These are phyloP conservation scores for Cordyceps cicadae DNA, from an alignment of 2,329 filamentous ascomycete genomes.

Conservation along the genomic window DNA sequence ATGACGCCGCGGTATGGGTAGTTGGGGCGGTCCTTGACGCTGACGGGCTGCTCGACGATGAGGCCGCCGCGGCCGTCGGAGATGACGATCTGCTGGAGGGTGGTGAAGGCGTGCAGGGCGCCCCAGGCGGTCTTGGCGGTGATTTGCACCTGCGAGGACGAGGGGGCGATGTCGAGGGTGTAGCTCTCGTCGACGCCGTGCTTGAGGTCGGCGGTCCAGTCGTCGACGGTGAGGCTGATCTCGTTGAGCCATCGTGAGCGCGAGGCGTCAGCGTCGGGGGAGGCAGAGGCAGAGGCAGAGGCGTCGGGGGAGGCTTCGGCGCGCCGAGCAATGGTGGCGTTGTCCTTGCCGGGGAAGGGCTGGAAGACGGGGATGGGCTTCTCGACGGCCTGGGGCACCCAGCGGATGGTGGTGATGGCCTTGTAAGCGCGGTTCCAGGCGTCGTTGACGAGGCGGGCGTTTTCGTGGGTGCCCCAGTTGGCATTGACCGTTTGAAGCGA, in stretches of 20 bases:
- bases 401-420: constrained; percentile 40
- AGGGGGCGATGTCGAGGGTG: constrained; percentile 33
- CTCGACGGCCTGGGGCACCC: constrained; percentile 45
- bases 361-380: constrained; percentile 41
- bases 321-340: constrained; percentile 21
- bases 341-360: constrained; percentile 38
- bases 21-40: constrained; percentile 40
- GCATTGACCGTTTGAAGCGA: constrained; percentile 14
- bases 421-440: constrained; percentile 43
- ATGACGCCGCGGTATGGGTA: constrained; percentile 48
- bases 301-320: not conserved
- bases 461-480: constrained; percentile 10
- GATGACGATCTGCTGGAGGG: constrained; percentile 48
- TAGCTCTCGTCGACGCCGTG: constrained; percentile 52
- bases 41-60: constrained; percentile 44
- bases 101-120: constrained; percentile 47
- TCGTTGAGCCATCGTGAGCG: constrained; percentile 24
- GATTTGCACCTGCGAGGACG: constrained; percentile 34
- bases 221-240: constrained; percentile 37
- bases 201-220: constrained; percentile 39
- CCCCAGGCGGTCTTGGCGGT: constrained; percentile 44
- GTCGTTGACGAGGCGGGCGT: constrained; percentile 26
- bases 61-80: constrained; percentile 34
- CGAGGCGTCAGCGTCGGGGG: not conserved
- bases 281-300: too few relatives aligned